phyloP scores from a whole-genome alignment of 768 basidiomycete species.

The Wakefieldia striispora region DNA sequence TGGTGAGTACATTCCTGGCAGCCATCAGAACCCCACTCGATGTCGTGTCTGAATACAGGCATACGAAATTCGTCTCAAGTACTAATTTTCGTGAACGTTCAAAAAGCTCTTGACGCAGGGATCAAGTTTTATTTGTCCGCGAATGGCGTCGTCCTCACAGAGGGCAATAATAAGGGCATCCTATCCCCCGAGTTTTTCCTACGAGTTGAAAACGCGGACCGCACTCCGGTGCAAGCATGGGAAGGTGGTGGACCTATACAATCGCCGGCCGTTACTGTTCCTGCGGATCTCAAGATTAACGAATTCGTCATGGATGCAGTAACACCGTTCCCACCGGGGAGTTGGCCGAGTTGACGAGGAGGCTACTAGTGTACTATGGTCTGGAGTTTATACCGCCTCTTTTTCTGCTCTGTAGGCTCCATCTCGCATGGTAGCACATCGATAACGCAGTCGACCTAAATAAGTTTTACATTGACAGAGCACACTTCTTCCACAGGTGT shows the following conservation, averaged over 20 bases:
- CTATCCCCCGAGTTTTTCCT: constrained; percentile 64
- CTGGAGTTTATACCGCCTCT: not conserved
- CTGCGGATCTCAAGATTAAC: not conserved
- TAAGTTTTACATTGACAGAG: not conserved
- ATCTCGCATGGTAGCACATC: not conserved
- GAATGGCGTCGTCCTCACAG: constrained; percentile 88
- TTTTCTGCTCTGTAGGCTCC: not conserved
- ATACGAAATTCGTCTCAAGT: constrained; percentile 79
- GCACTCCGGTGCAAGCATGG: constrained; percentile 24
- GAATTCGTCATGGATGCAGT: not conserved
- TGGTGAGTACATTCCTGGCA: constrained; percentile 46
- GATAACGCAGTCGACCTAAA: not conserved
- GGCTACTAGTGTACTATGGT: not conserved
- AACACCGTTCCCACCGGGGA: not conserved
- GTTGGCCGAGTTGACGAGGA: not conserved
- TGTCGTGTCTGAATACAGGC: constrained; percentile 42
- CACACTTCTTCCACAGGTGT: not conserved
- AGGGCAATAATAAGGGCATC: constrained; percentile 66
- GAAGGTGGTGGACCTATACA: constrained; percentile 6
- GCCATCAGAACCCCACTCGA: not conserved
- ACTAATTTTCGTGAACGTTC: constrained; percentile 78
- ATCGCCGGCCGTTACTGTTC: not conserved
- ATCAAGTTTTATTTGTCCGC: constrained; percentile 74
- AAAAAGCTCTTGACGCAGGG: constrained; percentile 64
- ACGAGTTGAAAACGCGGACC: constrained; percentile 53